A percentile compares a stretch with the other conserved stretches of the same genome.
phyloP scores from a whole-genome alignment of 2,329 filamentous ascomycete genomes.

The Fusarium penzigii region DNA sequence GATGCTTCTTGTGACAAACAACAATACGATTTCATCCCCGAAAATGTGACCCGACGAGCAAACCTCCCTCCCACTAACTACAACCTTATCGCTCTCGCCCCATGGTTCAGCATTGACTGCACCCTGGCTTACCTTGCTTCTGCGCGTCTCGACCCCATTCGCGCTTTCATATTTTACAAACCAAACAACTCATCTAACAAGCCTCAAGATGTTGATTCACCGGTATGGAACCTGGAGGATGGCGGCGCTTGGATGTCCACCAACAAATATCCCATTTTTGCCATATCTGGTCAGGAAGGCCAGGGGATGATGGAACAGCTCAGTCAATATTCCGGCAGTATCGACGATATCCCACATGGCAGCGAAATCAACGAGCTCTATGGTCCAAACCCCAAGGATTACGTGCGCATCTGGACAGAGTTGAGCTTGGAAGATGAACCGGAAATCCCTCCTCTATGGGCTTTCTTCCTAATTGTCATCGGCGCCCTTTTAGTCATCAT shows the following conservation, averaged over 20 bases:
- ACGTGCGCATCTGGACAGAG: constrained; percentile 61
- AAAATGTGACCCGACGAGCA: constrained; percentile 71
- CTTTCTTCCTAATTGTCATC: constrained; percentile 71
- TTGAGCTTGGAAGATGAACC: constrained; percentile 49
- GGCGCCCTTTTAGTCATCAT: constrained; percentile 72
- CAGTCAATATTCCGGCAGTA: constrained; percentile 74
- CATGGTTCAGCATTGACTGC: constrained; percentile 78
- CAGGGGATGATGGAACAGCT: constrained; percentile 69
- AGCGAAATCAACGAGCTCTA: constrained; percentile 57
- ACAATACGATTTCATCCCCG: constrained; percentile 67
- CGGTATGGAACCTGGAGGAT: constrained; percentile 71
- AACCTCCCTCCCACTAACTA: constrained; percentile 71
- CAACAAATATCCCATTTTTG: constrained; percentile 82
- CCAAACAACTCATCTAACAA: constrained; percentile 56
- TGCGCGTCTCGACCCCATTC: constrained; percentile 58
- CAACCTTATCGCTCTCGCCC: constrained; percentile 78
- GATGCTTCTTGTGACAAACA: constrained; percentile 63
- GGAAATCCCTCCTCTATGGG: constrained; percentile 74
- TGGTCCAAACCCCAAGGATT: constrained; percentile 56
- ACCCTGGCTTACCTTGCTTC: constrained; percentile 70
- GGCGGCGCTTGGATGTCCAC: constrained; percentile 68
- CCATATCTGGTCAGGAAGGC: constrained; percentile 69
- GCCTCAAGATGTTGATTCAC: constrained; percentile 66
- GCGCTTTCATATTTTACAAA: constrained; percentile 65
- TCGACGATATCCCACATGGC: constrained; percentile 62